A percentile compares a stretch with the other conserved stretches of the same genome.
These are phyloP conservation scores for Botrytis porri DNA, from an alignment of 2,329 filamentous ascomycete species.

Conservation along the genomic window DNA sequence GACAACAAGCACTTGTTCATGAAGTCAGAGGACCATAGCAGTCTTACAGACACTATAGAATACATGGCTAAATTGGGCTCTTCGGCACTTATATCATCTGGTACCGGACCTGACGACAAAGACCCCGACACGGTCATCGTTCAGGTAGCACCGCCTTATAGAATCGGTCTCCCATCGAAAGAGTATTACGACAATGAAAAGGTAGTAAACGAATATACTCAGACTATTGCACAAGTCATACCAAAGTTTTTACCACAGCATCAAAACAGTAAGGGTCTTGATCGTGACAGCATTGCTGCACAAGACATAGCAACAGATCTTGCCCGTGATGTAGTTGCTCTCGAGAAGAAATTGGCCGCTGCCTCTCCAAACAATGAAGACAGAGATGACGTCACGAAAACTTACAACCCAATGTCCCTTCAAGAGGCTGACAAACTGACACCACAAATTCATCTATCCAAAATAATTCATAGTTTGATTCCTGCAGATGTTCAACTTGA, in stretches of 20 bases:
- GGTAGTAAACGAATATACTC: conserved; percentile 50
- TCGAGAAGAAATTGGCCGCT: conserved; percentile 60
- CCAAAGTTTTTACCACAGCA: conserved; percentile 28
- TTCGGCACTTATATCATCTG: conserved; percentile 36
- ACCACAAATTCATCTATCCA: conserved; percentile 54
- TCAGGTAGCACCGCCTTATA: conserved; percentile 44
- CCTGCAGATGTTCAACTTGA: conserved; percentile 50
- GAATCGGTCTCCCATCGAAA: conserved; percentile 59
- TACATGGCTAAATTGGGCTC: conserved; percentile 48
- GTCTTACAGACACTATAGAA: conserved; percentile 46
- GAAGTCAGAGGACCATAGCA: conserved; percentile 35
- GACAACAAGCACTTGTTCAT: conserved; percentile 21
- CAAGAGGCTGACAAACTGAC: conserved; percentile 53
- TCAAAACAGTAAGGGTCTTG: conserved; percentile 4
- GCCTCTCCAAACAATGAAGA: conserved; percentile 57
- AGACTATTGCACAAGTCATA: conserved; percentile 40
- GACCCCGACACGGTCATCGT: conserved; percentile 47
- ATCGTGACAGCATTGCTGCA: conserved; percentile 22
- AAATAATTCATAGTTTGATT: conserved; percentile 51
- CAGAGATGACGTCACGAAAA: conserved; percentile 61
- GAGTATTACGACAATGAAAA: conserved; percentile 57
- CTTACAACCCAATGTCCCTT: conserved; percentile 62
- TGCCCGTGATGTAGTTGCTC: conserved; percentile 47
- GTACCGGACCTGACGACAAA: conserved; percentile 40
- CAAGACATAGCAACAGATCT: conserved; percentile 23